A percentile compares a stretch with the other conserved stretches of the same genome.
These are phyloP conservation scores for Fusarium circinatum DNA, from an alignment of 2,329 filamentous ascomycete genomes.

Conservation along the genomic window DNA sequence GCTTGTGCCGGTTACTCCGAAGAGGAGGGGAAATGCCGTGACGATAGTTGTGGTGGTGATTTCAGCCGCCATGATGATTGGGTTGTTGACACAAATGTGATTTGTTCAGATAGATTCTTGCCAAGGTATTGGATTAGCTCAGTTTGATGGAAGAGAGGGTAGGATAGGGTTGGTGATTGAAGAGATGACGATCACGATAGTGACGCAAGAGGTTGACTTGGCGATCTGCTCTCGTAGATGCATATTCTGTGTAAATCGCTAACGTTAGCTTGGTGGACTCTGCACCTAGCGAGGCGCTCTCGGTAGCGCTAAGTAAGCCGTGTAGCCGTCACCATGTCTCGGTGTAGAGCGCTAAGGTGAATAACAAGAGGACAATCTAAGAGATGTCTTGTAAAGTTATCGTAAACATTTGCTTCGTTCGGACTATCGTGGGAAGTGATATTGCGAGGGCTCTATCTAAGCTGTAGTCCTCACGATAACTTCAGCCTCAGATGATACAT, in stretches of 20 bases:
- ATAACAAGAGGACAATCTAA: neutral
- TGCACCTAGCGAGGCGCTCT: neutral
- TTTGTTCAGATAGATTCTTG: too few relatives aligned
- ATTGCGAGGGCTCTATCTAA: neutral
- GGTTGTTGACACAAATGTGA: neutral
- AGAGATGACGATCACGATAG: neutral
- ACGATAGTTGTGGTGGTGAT: neutral
- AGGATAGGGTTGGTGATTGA: neutral
- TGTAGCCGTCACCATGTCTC: neutral
- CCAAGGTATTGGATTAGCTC: too few relatives aligned
- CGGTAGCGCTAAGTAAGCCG: neutral
- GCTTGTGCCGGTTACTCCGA: slow-evolving; percentile 13
- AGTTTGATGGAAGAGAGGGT: neutral
- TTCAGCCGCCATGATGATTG: neutral
- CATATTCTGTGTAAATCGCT: slow-evolving; percentile 16
- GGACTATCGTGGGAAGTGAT: neutral
- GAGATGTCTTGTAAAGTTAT: neutral
- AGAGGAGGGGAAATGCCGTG: slow-evolving; percentile 20
- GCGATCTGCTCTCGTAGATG: slow-evolving; percentile 8
- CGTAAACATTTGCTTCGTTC: neutral
- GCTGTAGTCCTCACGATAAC: too few relatives aligned
- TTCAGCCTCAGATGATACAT: too few relatives aligned
- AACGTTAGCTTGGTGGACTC: slow-evolving; percentile 1
- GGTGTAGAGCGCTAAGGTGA: neutral
- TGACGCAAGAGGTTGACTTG: slow-evolving; percentile 12